Conservation (phyloP, 192 early-diverging fungal genomes). For the Coemansia aciculifera region DNA sequence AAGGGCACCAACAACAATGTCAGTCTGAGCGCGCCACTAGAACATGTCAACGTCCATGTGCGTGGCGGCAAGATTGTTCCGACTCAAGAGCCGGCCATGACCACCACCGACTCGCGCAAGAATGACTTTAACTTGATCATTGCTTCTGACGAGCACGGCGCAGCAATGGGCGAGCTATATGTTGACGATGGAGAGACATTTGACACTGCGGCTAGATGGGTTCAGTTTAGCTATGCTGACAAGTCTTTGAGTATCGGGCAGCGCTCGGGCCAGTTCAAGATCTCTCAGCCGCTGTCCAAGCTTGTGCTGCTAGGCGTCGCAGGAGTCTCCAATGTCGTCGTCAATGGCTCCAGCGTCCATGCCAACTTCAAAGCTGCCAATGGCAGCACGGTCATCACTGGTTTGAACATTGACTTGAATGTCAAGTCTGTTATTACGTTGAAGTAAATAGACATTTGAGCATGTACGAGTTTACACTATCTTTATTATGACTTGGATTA, state of each 20-base stretch:
- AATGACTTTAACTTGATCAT: constrained; percentile 57
- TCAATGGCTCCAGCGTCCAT: constrained; percentile 14
- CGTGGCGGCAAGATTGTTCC: constrained; percentile 63
- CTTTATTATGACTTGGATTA: background rate
- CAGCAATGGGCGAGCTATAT: constrained; percentile 58
- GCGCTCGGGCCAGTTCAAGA: constrained; percentile 9
- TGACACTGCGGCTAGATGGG: constrained; percentile 22
- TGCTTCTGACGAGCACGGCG: constrained; percentile 53
- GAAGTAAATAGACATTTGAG: no score
- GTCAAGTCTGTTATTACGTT: background rate
- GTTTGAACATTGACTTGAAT: constrained; percentile 25
- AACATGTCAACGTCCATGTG: constrained; percentile 63
- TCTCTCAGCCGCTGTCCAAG: constrained; percentile 11
- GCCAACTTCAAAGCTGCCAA: background rate
- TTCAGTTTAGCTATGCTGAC: constrained; percentile 17
- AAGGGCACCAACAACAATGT: constrained; percentile 25
- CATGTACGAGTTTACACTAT: background rate
- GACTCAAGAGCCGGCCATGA: constrained; percentile 53
- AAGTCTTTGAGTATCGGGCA: constrained; percentile 11
- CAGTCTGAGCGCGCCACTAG: constrained; percentile 54
- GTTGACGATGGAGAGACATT: constrained; percentile 66
- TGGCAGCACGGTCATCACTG: constrained; percentile 18
- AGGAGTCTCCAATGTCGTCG: background rate
- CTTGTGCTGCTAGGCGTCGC: constrained; percentile 30
- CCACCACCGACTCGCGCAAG: constrained; percentile 48